Evolutionary conservation across 257 asterid genomes (phyloP), one percentile per base, ranked within the genome.

Genomic region (Scutellaria galericulata): DNA sequence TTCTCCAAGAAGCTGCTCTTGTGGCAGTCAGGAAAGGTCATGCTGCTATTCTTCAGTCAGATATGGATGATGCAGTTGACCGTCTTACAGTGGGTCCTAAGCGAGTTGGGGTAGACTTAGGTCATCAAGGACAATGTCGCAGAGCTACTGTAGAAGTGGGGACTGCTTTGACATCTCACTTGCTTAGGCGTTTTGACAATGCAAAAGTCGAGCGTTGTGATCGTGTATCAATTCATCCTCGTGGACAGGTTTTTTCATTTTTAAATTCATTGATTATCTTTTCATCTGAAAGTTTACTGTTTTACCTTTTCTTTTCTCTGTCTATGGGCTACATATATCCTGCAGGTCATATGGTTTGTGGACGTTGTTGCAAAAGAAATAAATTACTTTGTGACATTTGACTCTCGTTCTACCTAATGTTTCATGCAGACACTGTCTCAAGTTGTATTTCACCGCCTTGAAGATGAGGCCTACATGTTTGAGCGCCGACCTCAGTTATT

Each of bases 1-100:
- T 95, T 68, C 97, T 95, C 79, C 99, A 92, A 75, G 99, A 95
- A 85, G 97, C 98, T 31, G 98, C 99, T 81, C 94, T 95, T 66
- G 97, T 95, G 69, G 99, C 99, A 45, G 99, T 95, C 51, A 86
- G 99, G 81, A 95, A 81, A 82, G 84, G 92, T 44, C 99, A 92
- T 58, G 40, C 82, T 68, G 87, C 94, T 52, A 90, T 95, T 79
- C 81, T 92, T 77, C 84, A 83, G 24, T 70, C 95, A 5, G 99
- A 95, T 81, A 77, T 95, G 86, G 97, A 95, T 81, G 93, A 90
- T 80, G 99, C 98, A n/a, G 96, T 90, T 48, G 97, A 88, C 75
- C 88, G 99, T 66, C 96, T 95, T 39, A 92, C 98, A n/a, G 93
- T 95, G 62, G 99, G 99, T 60, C 98, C 98, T 9, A 92, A 76